These are phyloP conservation scores for Peronospora farinosa DNA, from an alignment of 352 stramenopile species.

Conservation along the genomic window DNA sequence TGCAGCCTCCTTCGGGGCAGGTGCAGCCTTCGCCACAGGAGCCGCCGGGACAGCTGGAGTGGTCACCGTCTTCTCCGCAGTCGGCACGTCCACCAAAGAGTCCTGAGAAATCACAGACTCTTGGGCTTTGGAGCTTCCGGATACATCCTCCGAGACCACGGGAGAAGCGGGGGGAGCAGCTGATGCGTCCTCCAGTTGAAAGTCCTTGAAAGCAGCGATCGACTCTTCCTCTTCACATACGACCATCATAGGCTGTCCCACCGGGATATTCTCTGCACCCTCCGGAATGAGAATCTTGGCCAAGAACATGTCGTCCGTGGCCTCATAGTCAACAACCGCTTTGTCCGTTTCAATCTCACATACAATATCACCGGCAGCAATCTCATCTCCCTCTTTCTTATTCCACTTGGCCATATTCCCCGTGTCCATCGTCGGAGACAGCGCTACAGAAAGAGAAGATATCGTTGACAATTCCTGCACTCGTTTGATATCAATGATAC, in stretches of 20 bases:
- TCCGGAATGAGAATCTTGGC: constrained; percentile 94
- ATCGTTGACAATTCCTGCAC: constrained; percentile 2
- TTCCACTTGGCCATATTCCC: constrained; percentile 95
- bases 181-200: constrained; percentile 54
- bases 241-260: constrained; percentile 94
- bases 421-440: constrained; percentile 97
- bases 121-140: constrained; percentile 38
- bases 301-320: constrained; percentile 94
- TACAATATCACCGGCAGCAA: constrained; percentile 91
- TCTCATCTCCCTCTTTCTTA: constrained; percentile 88
- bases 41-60: constrained; percentile 37
- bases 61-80: constrained; percentile 42
- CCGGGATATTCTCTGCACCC: constrained; percentile 84
- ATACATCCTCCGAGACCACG: constrained; percentile 44
- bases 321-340: constrained; percentile 98
- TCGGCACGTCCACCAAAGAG: constrained; percentile 64
- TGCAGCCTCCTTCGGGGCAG: constrained; percentile 20
- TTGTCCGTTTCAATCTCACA: constrained; percentile 99
- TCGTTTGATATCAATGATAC: background rate
- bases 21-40: constrained; percentile 24
- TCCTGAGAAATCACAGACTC: constrained; percentile 49
- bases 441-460: constrained; percentile 37
- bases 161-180: constrained; percentile 30
- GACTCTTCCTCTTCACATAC: constrained; percentile 88
- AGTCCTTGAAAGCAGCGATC: constrained; percentile 65